Conservation (phyloP, 345 rosid species). For the Salix exigua region DNA sequence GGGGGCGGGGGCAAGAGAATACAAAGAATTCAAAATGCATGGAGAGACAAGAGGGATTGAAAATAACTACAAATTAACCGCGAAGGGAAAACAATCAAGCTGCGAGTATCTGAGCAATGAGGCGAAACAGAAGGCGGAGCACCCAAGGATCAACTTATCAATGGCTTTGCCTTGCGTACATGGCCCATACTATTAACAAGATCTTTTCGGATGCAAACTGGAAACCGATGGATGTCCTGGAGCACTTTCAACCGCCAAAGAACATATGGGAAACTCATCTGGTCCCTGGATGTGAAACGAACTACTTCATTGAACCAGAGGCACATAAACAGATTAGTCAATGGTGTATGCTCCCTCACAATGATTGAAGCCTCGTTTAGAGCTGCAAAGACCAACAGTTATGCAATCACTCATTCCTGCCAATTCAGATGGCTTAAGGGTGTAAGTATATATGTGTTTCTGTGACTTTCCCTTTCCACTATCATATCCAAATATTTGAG, state of each 20-base stretch:
- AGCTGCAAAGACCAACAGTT: slow-evolving; percentile 45
- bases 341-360: slow-evolving; percentile 74
- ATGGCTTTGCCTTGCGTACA: slow-evolving; percentile 80
- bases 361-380: slow-evolving; percentile 85
- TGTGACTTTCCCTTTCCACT: not conserved
- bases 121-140: not conserved
- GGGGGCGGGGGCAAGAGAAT: no score
- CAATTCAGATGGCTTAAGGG: not conserved
- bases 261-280: slow-evolving; percentile 86
- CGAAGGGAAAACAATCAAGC: not conserved
- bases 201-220: slow-evolving; percentile 88
- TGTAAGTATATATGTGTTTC: not conserved
- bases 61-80: not conserved
- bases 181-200: slow-evolving; percentile 93
- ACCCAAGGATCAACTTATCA: slow-evolving; percentile 20
- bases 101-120: not conserved
- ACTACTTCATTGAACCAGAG: slow-evolving; percentile 98
- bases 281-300: slow-evolving; percentile 89
- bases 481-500: not conserved
- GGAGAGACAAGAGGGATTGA: not conserved
- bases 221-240: slow-evolving; percentile 71
- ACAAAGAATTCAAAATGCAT: no score
- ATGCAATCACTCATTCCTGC: not conserved
- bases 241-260: slow-evolving; percentile 75
- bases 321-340: slow-evolving; percentile 80